Conservation (phyloP, 345 rosid species). For the Balakata baccata region DNA sequence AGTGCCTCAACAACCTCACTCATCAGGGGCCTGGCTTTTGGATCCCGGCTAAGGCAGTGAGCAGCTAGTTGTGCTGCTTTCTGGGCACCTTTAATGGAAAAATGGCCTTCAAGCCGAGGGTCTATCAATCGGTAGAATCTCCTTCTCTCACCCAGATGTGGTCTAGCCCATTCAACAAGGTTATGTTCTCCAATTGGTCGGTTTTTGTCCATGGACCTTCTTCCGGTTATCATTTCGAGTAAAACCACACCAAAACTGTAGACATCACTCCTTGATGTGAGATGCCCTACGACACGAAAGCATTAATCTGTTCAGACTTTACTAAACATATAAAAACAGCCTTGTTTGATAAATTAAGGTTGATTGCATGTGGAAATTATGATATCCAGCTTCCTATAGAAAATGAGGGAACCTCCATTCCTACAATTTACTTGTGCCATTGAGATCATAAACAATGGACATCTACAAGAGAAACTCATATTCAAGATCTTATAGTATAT, state of each 20-base stretch:
- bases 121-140: constrained; percentile 71
- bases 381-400: too few species aligned
- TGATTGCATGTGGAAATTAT: too few species aligned
- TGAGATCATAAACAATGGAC: neutral
- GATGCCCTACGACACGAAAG: constrained; percentile 54
- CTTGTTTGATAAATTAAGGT: too few species aligned
- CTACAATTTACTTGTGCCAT: neutral
- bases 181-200: constrained; percentile 75
- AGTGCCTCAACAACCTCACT: constrained; percentile 67
- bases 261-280: constrained; percentile 91
- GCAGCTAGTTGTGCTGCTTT: constrained; percentile 76
- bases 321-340: neutral
- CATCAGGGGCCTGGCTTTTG: constrained; percentile 79
- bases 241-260: constrained; percentile 95
- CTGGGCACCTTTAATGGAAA: constrained; percentile 78
- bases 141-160: constrained; percentile 76
- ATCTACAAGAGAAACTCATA: neutral
- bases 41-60: constrained; percentile 76
- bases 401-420: too few species aligned
- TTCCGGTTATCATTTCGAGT: constrained; percentile 84
- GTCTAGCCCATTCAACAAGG: constrained; percentile 89
- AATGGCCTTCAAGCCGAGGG: constrained; percentile 83
- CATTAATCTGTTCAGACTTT: neutral
- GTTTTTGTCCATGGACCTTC: constrained; percentile 96
- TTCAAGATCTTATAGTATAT: neutral